Percentiles rank a stretch among this genome's conserved stretches.
Conservation (phyloP, 306 rosid species). For the Corylus avellana region DNA sequence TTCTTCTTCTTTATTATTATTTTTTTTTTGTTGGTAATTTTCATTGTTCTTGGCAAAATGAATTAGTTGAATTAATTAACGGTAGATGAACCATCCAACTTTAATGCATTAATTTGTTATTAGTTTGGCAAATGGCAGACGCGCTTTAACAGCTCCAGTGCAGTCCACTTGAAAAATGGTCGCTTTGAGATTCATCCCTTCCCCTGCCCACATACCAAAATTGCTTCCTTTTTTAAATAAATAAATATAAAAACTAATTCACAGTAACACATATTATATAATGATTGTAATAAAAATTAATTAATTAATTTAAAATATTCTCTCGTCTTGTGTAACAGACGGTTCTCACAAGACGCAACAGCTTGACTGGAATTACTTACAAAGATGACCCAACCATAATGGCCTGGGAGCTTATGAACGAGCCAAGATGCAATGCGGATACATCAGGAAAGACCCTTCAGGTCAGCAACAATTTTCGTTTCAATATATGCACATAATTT, state of each 20-base stretch:
- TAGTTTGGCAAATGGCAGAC: not conserved
- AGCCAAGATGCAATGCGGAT: constrained; percentile 76
- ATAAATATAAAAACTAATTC: no score
- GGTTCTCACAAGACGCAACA: constrained; percentile 74
- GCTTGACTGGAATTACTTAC: constrained; percentile 69
- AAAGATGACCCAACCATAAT: constrained; percentile 87
- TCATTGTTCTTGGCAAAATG: not conserved
- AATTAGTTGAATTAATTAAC: not conserved
- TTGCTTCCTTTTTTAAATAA: not conserved
- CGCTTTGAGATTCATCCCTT: not conserved
- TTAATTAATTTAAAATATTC: no score
- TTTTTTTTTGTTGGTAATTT: not conserved
- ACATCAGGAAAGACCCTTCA: constrained; percentile 73
- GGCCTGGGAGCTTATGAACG: constrained; percentile 99
- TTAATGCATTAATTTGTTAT: not conserved
- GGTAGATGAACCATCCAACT: not conserved
- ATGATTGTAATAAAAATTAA: no score
- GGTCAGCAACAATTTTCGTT: constrained; percentile 36
- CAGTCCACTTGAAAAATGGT: no score
- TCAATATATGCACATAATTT: not conserved
- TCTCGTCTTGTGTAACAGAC: constrained; percentile 34
- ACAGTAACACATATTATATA: no score
- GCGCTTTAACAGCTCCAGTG: not conserved
- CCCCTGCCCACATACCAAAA: not conserved
- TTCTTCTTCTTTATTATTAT: not conserved